Conservation (phyloP, 352 stramenopile genomes). For the Peronospora belbahrii region DNA sequence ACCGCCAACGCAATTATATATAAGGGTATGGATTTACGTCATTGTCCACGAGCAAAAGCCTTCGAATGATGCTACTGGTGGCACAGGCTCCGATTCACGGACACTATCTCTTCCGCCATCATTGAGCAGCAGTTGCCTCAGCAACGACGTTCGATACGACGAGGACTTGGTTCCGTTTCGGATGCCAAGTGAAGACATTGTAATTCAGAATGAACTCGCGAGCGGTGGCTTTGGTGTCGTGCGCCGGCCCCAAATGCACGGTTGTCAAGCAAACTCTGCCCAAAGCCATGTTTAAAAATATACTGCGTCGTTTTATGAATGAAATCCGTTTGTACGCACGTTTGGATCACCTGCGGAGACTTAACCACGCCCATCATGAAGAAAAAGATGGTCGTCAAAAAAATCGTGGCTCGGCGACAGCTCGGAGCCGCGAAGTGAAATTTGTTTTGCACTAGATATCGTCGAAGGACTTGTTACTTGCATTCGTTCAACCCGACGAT, state of each 20-base stretch:
- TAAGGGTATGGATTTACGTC: slow-evolving; percentile 2
- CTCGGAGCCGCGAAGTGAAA: slow-evolving; percentile 22
- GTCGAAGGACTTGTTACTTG: slow-evolving; percentile 39
- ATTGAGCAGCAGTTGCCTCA: slow-evolving; percentile 27
- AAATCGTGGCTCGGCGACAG: slow-evolving; percentile 24
- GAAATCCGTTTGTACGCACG: slow-evolving; percentile 34
- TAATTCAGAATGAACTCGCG: slow-evolving; percentile 30
- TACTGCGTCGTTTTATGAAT: slow-evolving; percentile 34
- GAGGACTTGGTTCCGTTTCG: slow-evolving; percentile 46
- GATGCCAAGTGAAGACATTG: slow-evolving; percentile 37
- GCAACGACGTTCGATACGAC: slow-evolving; percentile 60
- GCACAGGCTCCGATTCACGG: slow-evolving; percentile 8
- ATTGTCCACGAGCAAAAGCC: slow-evolving; percentile 1
- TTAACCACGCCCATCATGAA: slow-evolving; percentile 25
- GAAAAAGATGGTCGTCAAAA: slow-evolving; percentile 24
- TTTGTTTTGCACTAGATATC: slow-evolving; percentile 28
- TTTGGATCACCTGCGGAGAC: slow-evolving; percentile 34
- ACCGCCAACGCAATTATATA: slow-evolving; percentile 1
- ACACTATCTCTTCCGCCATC: slow-evolving; percentile 15
- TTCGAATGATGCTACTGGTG: slow-evolving; percentile 1
- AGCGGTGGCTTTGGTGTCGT: slow-evolving; percentile 52
- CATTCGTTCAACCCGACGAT: slow-evolving; percentile 37
- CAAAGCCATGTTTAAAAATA: slow-evolving; percentile 25
- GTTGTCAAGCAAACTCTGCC: slow-evolving; percentile 41
- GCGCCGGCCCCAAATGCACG: slow-evolving; percentile 32